Conservation (phyloP, 176 grass and related monocot species). For the Aechmea fasciata region DNA sequence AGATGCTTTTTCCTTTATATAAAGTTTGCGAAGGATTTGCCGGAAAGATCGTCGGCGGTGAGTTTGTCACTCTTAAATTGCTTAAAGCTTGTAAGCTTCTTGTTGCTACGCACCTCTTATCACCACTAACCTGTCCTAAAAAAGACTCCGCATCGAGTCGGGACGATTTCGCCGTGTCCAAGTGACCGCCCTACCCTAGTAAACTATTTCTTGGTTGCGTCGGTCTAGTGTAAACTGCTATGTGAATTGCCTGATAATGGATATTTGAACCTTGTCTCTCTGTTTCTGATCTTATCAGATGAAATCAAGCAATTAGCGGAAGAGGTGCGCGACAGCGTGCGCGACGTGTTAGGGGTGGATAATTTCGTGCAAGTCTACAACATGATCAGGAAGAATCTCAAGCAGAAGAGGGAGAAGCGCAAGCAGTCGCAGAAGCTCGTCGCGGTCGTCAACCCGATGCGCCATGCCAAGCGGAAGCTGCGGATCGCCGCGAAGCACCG, state of each 20-base stretch:
- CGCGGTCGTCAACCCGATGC: constrained; percentile 56
- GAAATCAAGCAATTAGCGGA: constrained; percentile 73
- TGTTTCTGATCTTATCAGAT: constrained; percentile 38
- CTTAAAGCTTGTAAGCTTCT: no score
- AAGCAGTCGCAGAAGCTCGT: constrained; percentile 51
- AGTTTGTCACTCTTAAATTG: constrained; percentile 16
- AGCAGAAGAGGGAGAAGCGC: constrained; percentile 70
- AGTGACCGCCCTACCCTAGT: no score
- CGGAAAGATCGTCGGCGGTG: constrained; percentile 80
- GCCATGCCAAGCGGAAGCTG: constrained; percentile 71
- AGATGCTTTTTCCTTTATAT: constrained; percentile 65
- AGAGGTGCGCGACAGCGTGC: constrained; percentile 43
- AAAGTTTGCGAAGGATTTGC: constrained; percentile 96
- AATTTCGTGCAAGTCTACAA: constrained; percentile 75
- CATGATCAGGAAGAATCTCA: constrained; percentile 43
- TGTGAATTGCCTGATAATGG: not conserved
- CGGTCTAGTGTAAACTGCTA: not conserved
- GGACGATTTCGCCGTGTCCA: no score
- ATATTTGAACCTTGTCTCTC: not conserved
- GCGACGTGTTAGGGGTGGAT: constrained; percentile 51
- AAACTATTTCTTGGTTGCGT: no score
- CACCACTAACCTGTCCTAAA: no score
- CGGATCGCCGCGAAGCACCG: constrained; percentile 47
- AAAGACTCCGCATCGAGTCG: no score
- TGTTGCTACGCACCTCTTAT: no score